A percentile compares a stretch with the other conserved stretches of the same genome.
phyloP scores from a whole-genome alignment of 805 yeast genomes.

The Lipomyces starkeyi region DNA sequence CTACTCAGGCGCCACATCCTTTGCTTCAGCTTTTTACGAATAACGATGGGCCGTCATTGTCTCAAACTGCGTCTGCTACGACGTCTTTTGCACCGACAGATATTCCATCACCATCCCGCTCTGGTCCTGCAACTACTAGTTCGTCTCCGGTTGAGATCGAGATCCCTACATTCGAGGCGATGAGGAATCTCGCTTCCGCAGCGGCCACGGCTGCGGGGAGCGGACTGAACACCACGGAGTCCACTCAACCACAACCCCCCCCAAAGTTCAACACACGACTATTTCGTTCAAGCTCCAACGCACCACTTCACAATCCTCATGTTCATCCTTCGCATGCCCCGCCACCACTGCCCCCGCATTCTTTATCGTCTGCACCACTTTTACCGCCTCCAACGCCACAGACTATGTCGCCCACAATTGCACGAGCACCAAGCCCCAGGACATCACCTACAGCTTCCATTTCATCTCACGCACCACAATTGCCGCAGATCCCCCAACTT shows the following conservation, averaged over 20 bases:
- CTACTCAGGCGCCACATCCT: constrained; percentile 18
- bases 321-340: constrained; percentile 9
- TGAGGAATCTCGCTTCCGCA: constrained; percentile 36
- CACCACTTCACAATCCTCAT: constrained; percentile 13
- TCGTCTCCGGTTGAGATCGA: constrained; percentile 42
- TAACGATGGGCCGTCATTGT: constrained; percentile 19
- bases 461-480: background rate
- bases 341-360: constrained; percentile 5
- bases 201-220: constrained; percentile 23
- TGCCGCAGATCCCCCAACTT: constrained; percentile 22
- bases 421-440: constrained; percentile 10
- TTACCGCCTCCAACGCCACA: constrained; percentile 14
- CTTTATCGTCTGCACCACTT: background rate
- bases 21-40: constrained; percentile 30
- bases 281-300: constrained; percentile 37
- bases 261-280: constrained; percentile 40
- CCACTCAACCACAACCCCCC: constrained; percentile 37
- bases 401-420: constrained; percentile 9
- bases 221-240: background rate
- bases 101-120: constrained; percentile 3
- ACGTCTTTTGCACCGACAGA: constrained; percentile 6
- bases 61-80: constrained; percentile 26
- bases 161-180: constrained; percentile 42
- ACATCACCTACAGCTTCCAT: background rate
- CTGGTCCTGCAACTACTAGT: constrained; percentile 11